Base-by-base conservation (phyloP, 1,139 yeast genomes). In the Barnettozyma hawaiiensis region DNA sequence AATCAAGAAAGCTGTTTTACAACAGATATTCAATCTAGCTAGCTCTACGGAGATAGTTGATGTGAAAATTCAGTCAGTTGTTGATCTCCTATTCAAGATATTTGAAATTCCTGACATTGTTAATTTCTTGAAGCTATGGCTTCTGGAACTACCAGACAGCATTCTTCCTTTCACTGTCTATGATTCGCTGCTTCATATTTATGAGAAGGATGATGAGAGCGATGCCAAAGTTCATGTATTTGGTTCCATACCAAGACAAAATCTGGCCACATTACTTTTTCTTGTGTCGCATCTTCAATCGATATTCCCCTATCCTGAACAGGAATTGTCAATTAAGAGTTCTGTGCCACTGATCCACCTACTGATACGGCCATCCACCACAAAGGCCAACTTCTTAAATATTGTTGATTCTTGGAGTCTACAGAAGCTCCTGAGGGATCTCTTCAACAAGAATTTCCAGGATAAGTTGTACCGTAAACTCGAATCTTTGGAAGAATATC, bases 91-190 rank as follows among this genome's bases (percentile, higher is more conserved):
- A 8, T 48, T 48, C 29, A 45, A 45, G 11, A 37, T 31, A 7
- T 38, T 40, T 22, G 26, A 43, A 3, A 14, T 46, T 0, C 34
- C 31, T 8, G 55, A 51, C 23, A 49, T 61, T 46, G 36, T 60
- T 6, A 50, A 52, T 12, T 46, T 62, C 28, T 39, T 64, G 28
- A 64, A 62, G 42, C 43, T 58, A 19, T 63, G 65, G 62, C 47
- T 64, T 19, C 39, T 64, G 21, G 69, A 65, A 43, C 43, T 63
- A 22, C 65, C 66, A 1, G 65, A 63, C 38, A 58, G 67, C 45
- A 40, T 64, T 16, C 46, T 64, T 1, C 64, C 67, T 6, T 53
- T 58, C 43, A 51, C 55, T 2, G 49, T 55, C n/a, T 59, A 53
- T 40, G 64, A 61, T 21, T 42, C 52, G 6, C 35, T 60, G 22